Evolutionary conservation across 352 stramenopile species (phyloP).

Genomic region (Phytophthora idaei): DNA sequence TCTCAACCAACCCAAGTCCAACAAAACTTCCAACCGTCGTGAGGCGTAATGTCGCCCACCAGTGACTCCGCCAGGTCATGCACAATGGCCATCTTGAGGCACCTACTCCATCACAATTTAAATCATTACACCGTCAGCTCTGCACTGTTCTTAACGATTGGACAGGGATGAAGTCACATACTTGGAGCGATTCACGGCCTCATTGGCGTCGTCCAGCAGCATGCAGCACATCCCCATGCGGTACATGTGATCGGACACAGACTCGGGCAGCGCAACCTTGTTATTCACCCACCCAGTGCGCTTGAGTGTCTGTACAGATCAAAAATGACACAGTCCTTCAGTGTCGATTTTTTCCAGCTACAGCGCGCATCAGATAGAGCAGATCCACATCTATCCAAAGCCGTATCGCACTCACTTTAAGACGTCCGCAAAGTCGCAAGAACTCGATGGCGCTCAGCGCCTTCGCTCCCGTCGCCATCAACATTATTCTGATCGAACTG

Average conservation of each 20-base stretch:
- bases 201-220: conserved; percentile 81
- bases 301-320: conserved; percentile 69
- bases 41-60: conserved; percentile 94
- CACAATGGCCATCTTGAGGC: conserved; percentile 93
- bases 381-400: not conserved
- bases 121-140: not conserved
- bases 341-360: not conserved
- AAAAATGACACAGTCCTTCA: not conserved
- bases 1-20: not conserved
- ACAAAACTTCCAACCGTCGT: conserved; percentile 58
- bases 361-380: conserved; percentile 2
- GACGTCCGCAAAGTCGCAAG: conserved; percentile 72
- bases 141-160: conserved; percentile 13
- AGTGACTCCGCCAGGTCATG: conserved; percentile 93
- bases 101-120: conserved; percentile 41
- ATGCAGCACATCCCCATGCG: conserved; percentile 93
- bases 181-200: conserved; percentile 70
- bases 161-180: conserved; percentile 23
- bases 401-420: conserved; percentile 58
- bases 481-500: conserved; percentile 21
- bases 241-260: conserved; percentile 94
- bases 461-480: conserved; percentile 62
- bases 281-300: conserved; percentile 94
- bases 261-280: conserved; percentile 88
- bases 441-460: conserved; percentile 80